Evolutionary conservation across 257 asterid genomes (phyloP), one percentile per base, ranked within the genome.

Genomic region (Craterostigma plantagineum): DNA sequence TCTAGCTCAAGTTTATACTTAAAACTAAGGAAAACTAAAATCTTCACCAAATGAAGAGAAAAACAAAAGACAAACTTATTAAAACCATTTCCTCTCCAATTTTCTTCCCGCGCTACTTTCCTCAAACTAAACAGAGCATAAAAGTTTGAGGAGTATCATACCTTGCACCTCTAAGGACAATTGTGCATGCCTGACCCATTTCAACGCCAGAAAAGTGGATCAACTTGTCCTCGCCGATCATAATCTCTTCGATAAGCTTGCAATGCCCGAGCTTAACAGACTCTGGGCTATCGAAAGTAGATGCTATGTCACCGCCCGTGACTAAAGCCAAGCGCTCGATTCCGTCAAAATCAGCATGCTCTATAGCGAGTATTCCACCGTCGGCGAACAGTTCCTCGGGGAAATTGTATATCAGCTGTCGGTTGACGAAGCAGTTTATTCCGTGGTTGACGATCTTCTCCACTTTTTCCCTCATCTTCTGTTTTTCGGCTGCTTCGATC

Each of bases 301-400:
- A 36, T 4, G 40, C 40, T 10, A 36, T 36, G 12, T 36, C 40
- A 8, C 40, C 40, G 40, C 40, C 40, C 4, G 40, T 36, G 14
- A 36, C 40, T 1, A 36, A 8, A 12, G 4, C 40, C 40, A 36
- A 36, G 4, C 40, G 40, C 8, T 36, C 40, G 40, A 36, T 36
- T 10, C 40, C 40, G 40, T 36, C 40, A 8, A 36, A 36, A 63
- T 81, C 94, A 45, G 92, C 96, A 71, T 85, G 94, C 65, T 81
- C 94, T 34, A 85, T 75, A 11, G 92, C 92, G 27, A 85, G 92
- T 16, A 81, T 60, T 50, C 94, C 94, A 42, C 94, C 81, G 67
- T 81, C 94, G 42, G 96, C 94, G 68, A 86, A 86, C 34, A 86
- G 65, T 59, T 86, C 94, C 57, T 86, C 96, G 0, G 94, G 87